These are phyloP conservation scores for Botrytis paeoniae DNA, from an alignment of 2,329 filamentous ascomycete species.

Conservation along the genomic window DNA sequence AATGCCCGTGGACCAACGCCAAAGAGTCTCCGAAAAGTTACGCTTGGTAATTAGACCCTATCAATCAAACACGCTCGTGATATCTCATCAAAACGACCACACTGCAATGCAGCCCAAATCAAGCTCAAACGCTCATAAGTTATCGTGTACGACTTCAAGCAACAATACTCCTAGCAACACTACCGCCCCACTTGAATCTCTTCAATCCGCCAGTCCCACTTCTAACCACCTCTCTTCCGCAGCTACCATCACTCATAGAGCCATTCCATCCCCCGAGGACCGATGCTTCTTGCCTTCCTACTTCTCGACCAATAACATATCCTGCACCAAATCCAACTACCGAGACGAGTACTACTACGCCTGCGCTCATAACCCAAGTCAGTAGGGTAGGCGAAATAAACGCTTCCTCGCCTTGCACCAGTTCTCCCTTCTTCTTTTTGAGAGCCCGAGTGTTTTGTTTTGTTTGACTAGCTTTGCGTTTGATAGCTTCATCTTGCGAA, in stretches of 20 bases:
- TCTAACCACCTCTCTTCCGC: constrained; percentile 32
- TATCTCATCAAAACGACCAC: neutral
- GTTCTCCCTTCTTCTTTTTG: constrained; percentile 47
- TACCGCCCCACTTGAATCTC: constrained; percentile 36
- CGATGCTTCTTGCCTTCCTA: constrained; percentile 55
- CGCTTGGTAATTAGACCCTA: neutral
- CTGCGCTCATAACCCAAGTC: constrained; percentile 63
- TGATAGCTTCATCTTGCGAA: constrained; percentile 38
- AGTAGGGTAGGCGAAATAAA: constrained; percentile 58
- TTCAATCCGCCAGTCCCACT: constrained; percentile 29
- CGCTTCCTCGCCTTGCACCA: constrained; percentile 40
- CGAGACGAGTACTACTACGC: constrained; percentile 64
- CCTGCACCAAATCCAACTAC: constrained; percentile 68
- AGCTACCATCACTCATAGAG: constrained; percentile 26
- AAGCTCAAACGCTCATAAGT: neutral
- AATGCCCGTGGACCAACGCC: neutral
- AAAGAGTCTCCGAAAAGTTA: neutral
- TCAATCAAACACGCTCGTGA: neutral
- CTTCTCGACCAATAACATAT: constrained; percentile 65
- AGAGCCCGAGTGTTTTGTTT: constrained; percentile 49
- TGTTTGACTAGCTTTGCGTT: constrained; percentile 32
- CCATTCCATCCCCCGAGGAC: constrained; percentile 34
- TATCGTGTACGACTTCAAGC: constrained; percentile 22
- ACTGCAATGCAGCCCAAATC: neutral
- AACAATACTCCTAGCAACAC: constrained; percentile 31